phyloP scores from a whole-genome alignment of 202 grass and related monocot genomes.

The Setaria italica region DNA sequence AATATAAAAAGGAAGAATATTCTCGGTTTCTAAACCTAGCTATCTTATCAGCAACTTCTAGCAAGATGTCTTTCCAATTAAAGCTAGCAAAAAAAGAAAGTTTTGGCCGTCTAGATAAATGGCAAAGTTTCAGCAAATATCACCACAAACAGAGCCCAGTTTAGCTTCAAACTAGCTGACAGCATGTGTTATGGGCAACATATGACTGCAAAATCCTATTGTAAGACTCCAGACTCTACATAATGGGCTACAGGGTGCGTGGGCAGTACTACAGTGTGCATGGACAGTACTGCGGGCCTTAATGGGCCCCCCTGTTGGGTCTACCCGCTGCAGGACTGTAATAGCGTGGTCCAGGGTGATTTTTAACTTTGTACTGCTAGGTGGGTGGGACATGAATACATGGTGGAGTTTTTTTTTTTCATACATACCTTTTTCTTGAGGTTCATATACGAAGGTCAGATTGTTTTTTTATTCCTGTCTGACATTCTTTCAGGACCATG shows the following conservation, averaged over 20 bases:
- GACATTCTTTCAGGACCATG: slow-evolving; percentile 71
- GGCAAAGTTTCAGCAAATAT: slow-evolving; percentile 5
- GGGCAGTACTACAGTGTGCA: not conserved
- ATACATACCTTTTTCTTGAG: slow-evolving; percentile 4
- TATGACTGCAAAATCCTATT: too few species aligned
- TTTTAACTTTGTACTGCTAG: slow-evolving; percentile 8
- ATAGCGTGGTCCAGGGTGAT: not conserved
- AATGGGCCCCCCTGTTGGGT: not conserved
- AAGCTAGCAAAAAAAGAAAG: not conserved
- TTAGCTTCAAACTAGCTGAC: slow-evolving; percentile 34
- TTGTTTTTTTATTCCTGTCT: slow-evolving; percentile 25
- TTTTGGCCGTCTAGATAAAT: not conserved
- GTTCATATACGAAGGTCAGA: slow-evolving; percentile 21
- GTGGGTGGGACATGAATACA: not conserved
- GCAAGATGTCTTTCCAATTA: not conserved
- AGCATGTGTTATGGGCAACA: not conserved
- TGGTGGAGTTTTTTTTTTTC: not conserved
- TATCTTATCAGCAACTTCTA: slow-evolving; percentile 13
- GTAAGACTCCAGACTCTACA: too few species aligned
- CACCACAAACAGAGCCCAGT: not conserved
- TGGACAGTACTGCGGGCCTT: not conserved
- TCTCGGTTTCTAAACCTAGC: not conserved
- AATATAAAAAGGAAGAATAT: not conserved
- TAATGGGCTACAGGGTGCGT: too few species aligned
- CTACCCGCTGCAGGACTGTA: not conserved